Base-by-base conservation (phyloP, 2,329 filamentous ascomycete species). In the Diaporthe sp. region DNA sequence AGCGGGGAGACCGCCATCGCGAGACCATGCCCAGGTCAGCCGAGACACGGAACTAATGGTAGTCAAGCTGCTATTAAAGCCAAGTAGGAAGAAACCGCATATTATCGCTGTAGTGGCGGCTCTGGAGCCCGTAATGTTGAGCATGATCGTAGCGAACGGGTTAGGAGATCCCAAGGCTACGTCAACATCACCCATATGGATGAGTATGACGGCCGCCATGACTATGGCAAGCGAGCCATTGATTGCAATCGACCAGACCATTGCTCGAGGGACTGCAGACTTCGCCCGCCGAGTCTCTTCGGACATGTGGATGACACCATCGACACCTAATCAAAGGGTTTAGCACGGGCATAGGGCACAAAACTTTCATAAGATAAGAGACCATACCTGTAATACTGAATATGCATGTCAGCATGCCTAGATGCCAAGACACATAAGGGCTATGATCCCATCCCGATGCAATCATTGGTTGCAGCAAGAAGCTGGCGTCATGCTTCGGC, bases 11-110 rank as follows among this genome's bases (percentile, higher is more conserved):
- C 84, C 87, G 2, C 85, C 85, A 72, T 88, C 87, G 4, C 83
- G 79, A 25, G 86, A 84, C 80, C 87, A 88, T 0, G 85, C 84
- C 86, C 86, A 88, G 1, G 85, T 84, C 2, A 88, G 78, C 6
- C 86, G 84, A 3, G 85, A 86, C 1, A 85, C 85, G 0, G 86
- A 87, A 1, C 87, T 85, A 3, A 87, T 81, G 58, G 81, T 81
- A 50, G 82, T 84, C 65, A 85, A 83, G 50, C 83, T 83, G 1
- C 83, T 82, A 63, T 84, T 80, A 72, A 83, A 81, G 25, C 82
- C 79, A 44, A 86, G 78, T 0, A 85, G 75, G 0, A 83, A 79
- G 35, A 87, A 77, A 0, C 84, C 79, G 0, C 80, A 79, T 8
- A 85, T 78, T 78, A 87, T 82, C 10, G 82, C 81, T 3, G 83